A percentile compares a stretch with the other conserved stretches of the same genome.
These are phyloP conservation scores for Dispira parvispora DNA, from an alignment of 192 early-diverging fungal genomes.

Conservation along the genomic window DNA sequence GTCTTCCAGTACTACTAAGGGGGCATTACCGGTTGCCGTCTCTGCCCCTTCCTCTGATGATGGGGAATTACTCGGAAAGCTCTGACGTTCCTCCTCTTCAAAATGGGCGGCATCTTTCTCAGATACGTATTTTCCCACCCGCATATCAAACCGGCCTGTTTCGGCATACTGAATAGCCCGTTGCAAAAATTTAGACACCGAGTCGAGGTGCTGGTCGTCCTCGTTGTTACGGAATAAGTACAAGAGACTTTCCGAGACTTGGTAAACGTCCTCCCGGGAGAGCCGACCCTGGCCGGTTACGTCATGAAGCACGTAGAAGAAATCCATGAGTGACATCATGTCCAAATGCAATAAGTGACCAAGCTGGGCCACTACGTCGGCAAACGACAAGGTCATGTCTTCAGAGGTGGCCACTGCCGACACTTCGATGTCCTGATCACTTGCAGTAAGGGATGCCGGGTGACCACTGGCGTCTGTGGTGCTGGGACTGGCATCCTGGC, in stretches of 20 bases:
- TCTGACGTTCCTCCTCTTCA: conserved; percentile 9
- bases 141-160: conserved; percentile 13
- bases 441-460: conserved; percentile 27
- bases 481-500: background rate
- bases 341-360: conserved; percentile 60
- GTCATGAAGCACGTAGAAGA: conserved; percentile 77
- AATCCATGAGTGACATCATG: conserved; percentile 52
- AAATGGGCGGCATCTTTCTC: conserved; percentile 12
- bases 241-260: conserved; percentile 68
- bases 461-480: conserved; percentile 22
- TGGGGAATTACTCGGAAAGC: no score
- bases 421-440: background rate
- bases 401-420: conserved; percentile 12
- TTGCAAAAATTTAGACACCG: conserved; percentile 40
- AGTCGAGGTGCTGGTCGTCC: conserved; percentile 36
- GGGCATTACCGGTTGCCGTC: no score
- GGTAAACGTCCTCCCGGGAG: conserved; percentile 60
- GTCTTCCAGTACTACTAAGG: conserved; percentile 1
- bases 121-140: conserved; percentile 5
- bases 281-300: conserved; percentile 41
- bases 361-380: conserved; percentile 63
- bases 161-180: conserved; percentile 41
- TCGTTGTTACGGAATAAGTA: conserved; percentile 49
- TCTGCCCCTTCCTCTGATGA: no score
- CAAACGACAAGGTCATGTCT: conserved; percentile 40